phyloP scores from a whole-genome alignment of 2,329 filamentous ascomycete genomes.

The Talaromyces islandicus region DNA sequence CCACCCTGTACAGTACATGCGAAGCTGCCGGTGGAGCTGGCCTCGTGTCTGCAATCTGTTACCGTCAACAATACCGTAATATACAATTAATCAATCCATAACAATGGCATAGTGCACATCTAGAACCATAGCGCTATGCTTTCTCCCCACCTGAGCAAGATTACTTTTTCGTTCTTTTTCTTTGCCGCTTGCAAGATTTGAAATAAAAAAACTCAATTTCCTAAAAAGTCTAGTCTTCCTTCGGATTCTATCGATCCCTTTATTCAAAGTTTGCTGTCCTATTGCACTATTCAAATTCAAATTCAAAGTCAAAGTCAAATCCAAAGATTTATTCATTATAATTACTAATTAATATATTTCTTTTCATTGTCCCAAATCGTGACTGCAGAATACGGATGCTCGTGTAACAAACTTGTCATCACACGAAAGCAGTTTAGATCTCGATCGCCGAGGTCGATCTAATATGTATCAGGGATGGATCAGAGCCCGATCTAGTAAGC shows the following conservation, averaged over 20 bases:
- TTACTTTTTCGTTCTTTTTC: background rate
- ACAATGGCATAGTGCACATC: too few species aligned
- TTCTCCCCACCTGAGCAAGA: background rate
- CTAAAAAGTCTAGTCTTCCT: background rate
- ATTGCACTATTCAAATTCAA: too few species aligned
- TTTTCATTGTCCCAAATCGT: too few species aligned
- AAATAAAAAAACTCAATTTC: background rate
- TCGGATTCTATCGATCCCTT: background rate
- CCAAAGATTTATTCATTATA: too few species aligned
- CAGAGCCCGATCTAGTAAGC: conserved; percentile 3
- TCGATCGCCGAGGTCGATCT: conserved; percentile 5
- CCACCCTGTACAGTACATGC: too few species aligned
- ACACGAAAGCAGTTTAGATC: conserved; percentile 7
- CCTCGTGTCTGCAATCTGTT: background rate
- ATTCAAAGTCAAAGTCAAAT: too few species aligned
- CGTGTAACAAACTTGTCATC: background rate
- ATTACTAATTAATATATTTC: too few species aligned
- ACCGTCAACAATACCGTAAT: too few species aligned
- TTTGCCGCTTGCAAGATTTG: background rate
- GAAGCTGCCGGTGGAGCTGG: background rate
- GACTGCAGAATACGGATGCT: background rate
- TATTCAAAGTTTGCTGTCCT: background rate
- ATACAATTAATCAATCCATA: background rate
- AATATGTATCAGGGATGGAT: background rate
- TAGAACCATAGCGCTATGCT: background rate